Evolutionary conservation across 2,329 filamentous ascomycete genomes (phyloP).

Genomic region (Ophiostoma himal-ulmi): DNA sequence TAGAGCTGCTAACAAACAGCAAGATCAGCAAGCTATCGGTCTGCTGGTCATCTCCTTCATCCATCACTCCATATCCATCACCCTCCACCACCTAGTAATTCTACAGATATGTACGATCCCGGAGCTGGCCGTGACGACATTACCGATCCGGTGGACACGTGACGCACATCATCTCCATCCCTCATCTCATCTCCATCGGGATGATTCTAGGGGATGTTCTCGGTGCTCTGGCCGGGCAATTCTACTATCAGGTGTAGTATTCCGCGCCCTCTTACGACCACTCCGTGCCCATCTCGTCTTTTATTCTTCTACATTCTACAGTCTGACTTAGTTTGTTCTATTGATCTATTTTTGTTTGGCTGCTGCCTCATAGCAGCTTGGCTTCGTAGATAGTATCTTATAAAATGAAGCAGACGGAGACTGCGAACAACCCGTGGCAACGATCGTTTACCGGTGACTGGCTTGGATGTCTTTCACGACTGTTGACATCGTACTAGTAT

Average conservation of each 20-base stretch:
- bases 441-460: neutral
- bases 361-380: neutral
- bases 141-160: neutral
- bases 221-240: neutral
- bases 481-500: neutral
- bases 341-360: neutral
- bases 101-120: neutral
- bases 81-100: neutral
- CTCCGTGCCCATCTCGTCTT: too few relatives aligned
- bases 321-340: too few relatives aligned
- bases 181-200: neutral
- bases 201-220: neutral
- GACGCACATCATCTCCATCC: neutral
- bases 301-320: neutral
- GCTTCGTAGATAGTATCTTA: neutral
- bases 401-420: neutral
- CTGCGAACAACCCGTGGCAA: neutral
- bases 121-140: constrained; percentile 8
- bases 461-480: too few relatives aligned
- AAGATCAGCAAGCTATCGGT: neutral
- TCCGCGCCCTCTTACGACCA: too few relatives aligned
- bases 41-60: too few relatives aligned
- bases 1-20: neutral
- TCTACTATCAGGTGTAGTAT: too few relatives aligned
- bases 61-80: neutral